Evolutionary conservation across 148 eudicot species (phyloP).

Genomic region (Vaccinium darrowii): DNA sequence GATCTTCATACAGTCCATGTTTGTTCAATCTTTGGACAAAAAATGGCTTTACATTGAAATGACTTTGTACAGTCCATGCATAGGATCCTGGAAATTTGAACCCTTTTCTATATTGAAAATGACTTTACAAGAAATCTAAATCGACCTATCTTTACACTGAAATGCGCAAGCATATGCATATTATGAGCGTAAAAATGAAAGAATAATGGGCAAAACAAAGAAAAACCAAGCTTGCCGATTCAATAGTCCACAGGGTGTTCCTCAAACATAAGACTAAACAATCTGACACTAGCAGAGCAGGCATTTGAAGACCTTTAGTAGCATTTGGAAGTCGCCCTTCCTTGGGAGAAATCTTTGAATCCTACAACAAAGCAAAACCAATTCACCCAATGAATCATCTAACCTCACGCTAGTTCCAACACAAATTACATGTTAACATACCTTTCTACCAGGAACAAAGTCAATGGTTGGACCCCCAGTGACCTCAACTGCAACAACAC

Average conservation of each 20-base stretch:
- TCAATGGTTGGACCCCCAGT: slow-evolving; percentile 88
- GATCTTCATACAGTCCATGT: not conserved
- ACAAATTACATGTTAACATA: slow-evolving; percentile 24
- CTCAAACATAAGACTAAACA: slow-evolving; percentile 59
- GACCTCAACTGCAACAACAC: slow-evolving; percentile 94
- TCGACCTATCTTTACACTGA: not conserved
- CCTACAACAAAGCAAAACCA: slow-evolving; percentile 44
- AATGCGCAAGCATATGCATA: not conserved
- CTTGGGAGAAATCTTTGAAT: slow-evolving; percentile 69
- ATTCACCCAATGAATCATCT: slow-evolving; percentile 12
- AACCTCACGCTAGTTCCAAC: slow-evolving; percentile 11
- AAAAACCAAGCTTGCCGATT: not conserved
- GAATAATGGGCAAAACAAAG: not conserved
- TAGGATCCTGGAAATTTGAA: not conserved
- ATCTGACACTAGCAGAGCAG: slow-evolving; percentile 40
- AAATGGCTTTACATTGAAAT: no score
- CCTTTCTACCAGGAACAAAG: slow-evolving; percentile 94
- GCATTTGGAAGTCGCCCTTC: slow-evolving; percentile 99
- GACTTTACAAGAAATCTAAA: not conserved
- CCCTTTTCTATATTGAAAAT: not conserved
- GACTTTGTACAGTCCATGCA: not conserved
- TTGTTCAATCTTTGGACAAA: not conserved
- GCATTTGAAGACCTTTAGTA: slow-evolving; percentile 51
- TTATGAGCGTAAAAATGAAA: not conserved
- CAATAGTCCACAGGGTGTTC: slow-evolving; percentile 20